phyloP scores from a whole-genome alignment of 2,329 filamentous ascomycete species.

The Akanthomyces dipterigenus region DNA sequence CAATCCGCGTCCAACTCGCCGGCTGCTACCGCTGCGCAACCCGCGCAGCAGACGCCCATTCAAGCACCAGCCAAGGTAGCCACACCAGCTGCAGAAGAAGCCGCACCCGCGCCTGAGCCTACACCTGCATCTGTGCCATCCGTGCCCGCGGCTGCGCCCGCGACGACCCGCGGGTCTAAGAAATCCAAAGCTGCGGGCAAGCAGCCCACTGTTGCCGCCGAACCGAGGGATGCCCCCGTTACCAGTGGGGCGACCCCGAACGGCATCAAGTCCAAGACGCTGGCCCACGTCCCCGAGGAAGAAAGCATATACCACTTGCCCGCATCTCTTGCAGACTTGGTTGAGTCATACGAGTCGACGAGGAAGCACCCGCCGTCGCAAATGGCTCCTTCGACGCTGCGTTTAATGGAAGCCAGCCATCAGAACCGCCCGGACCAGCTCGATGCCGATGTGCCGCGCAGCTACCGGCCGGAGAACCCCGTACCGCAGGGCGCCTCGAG shows the following conservation, averaged over 20 bases:
- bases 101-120: constrained; percentile 9
- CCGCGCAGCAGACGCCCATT: constrained; percentile 25
- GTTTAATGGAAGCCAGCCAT: constrained; percentile 70
- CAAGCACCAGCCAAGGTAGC: constrained; percentile 21
- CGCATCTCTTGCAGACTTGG: constrained; percentile 77
- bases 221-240: constrained; percentile 37
- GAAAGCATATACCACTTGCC: constrained; percentile 93
- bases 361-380: constrained; percentile 60
- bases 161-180: constrained; percentile 22
- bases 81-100: constrained; percentile 18
- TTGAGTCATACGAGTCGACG: constrained; percentile 83
- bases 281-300: constrained; percentile 43
- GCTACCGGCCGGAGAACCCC: constrained; percentile 76
- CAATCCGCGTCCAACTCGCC: constrained; percentile 24
- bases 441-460: constrained; percentile 75
- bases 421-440: constrained; percentile 64
- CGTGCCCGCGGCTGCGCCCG: constrained; percentile 16
- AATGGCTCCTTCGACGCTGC: constrained; percentile 59
- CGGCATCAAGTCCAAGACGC: constrained; percentile 42
- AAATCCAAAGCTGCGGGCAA: constrained; percentile 40
- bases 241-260: constrained; percentile 43
- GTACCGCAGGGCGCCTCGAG: constrained; percentile 69
- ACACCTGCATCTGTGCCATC: constrained; percentile 14
- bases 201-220: constrained; percentile 32
- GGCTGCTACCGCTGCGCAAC: constrained; percentile 40